phyloP scores from a whole-genome alignment of 2,329 filamentous ascomycete genomes.

The Mariannaea elegans region DNA sequence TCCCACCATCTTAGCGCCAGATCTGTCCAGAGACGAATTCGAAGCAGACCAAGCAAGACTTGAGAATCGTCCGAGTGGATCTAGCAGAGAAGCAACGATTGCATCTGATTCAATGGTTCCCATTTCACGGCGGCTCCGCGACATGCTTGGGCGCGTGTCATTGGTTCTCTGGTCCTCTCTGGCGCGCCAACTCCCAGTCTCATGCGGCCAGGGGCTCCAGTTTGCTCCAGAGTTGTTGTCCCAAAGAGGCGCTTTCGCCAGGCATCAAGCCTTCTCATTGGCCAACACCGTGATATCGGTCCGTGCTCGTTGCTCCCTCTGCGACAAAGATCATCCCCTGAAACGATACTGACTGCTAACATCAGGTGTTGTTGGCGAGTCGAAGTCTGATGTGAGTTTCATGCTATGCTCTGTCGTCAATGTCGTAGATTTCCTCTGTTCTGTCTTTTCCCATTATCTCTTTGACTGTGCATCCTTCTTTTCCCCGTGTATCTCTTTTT shows the following conservation, averaged over 20 bases:
- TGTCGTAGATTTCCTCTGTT: constrained; percentile 17
- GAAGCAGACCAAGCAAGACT: constrained; percentile 22
- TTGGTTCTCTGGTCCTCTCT: constrained; percentile 20
- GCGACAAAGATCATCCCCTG: constrained; percentile 39
- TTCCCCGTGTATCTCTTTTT: background rate
- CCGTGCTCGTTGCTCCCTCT: constrained; percentile 32
- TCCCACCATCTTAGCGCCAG: constrained; percentile 7
- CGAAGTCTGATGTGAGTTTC: constrained; percentile 35
- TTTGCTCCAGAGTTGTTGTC: constrained; percentile 24
- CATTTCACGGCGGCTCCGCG: constrained; percentile 32
- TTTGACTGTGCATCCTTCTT: background rate
- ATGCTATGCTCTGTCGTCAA: constrained; percentile 30
- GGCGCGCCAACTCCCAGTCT: constrained; percentile 28
- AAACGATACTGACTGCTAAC: constrained; percentile 38
- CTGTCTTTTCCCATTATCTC: constrained; percentile 17
- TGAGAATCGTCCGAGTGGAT: constrained; percentile 19
- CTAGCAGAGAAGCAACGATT: constrained; percentile 6
- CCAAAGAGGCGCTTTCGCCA: constrained; percentile 39
- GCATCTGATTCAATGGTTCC: constrained; percentile 18
- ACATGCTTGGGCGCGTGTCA: constrained; percentile 19
- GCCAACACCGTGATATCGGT: constrained; percentile 28
- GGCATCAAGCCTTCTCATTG: constrained; percentile 32
- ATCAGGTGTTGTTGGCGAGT: constrained; percentile 41
- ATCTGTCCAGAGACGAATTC: constrained; percentile 6
- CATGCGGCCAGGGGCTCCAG: constrained; percentile 7